Conservation (phyloP, 257 asterid genomes). For the Rhazya stricta region DNA sequence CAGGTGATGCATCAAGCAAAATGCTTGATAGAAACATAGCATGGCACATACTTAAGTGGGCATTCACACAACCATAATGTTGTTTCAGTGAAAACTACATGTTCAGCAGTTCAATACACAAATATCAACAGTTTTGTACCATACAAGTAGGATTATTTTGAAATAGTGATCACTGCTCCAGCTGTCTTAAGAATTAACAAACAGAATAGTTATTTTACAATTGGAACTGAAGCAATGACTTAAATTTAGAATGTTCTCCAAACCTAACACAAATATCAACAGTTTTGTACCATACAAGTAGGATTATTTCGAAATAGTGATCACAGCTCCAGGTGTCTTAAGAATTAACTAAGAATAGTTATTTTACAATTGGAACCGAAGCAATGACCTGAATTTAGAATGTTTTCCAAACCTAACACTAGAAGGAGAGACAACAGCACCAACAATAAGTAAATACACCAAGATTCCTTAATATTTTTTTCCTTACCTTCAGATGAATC, state of each 20-base stretch:
- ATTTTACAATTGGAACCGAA: constrained; percentile 5
- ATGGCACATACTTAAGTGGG: neutral
- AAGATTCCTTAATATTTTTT: constrained; percentile 3
- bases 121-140: neutral
- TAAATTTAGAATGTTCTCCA: neutral
- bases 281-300: neutral
- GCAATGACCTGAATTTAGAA: neutral
- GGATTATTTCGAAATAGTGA: neutral
- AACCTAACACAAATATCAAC: neutral
- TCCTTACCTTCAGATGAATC: constrained; percentile 72
- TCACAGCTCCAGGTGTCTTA: neutral
- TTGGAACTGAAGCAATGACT: constrained; percentile 6
- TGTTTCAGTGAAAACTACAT: neutral
- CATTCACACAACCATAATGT: neutral
- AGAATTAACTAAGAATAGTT: neutral
- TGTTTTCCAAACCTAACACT: neutral
- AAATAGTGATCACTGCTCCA: neutral
- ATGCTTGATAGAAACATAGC: neutral
- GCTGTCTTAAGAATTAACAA: neutral
- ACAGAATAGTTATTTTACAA: neutral
- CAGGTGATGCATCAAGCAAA: neutral
- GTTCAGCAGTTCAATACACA: neutral
- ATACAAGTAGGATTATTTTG: neutral
- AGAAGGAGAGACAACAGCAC: too few relatives aligned
- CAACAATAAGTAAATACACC: too few relatives aligned